These are phyloP conservation scores for Persicaria tinctoria DNA, from an alignment of 148 eudicot species.

Conservation along the genomic window DNA sequence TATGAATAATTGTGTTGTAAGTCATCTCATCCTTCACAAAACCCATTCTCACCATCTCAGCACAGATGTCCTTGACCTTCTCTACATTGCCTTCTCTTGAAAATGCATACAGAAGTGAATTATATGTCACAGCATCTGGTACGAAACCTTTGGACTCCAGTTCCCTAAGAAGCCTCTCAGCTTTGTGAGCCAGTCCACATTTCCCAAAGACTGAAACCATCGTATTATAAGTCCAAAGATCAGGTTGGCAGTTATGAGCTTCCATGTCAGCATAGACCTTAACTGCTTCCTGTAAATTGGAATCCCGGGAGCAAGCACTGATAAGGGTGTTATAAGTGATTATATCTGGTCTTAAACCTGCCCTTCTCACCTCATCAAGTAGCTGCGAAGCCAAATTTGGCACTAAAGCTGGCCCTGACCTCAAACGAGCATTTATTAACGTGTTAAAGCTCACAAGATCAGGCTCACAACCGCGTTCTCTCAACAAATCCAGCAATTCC, in stretches of 20 bases:
- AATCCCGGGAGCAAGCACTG: conserved; percentile 91
- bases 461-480: conserved; percentile 71
- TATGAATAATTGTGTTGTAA: conserved; percentile 86
- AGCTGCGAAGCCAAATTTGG: conserved; percentile 64
- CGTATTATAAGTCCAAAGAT: conserved; percentile 98
- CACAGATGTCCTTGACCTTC: conserved; percentile 60
- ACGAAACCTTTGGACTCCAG: conserved; percentile 68
- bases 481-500: conserved; percentile 73
- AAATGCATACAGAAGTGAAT: conserved; percentile 81
- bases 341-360: conserved; percentile 78
- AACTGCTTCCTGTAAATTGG: conserved; percentile 77
- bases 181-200: conserved; percentile 67
- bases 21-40: conserved; percentile 92
- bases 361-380: conserved; percentile 63
- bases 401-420: too few relatives aligned
- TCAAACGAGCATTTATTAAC: conserved; percentile 86
- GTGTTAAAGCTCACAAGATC: conserved; percentile 95
- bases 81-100: conserved; percentile 77
- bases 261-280: conserved; percentile 83
- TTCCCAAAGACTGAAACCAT: conserved; percentile 94
- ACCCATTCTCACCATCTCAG: conserved; percentile 76
- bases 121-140: conserved; percentile 95
- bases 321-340: conserved; percentile 96
- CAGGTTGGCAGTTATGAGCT: conserved; percentile 73
- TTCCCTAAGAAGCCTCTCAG: conserved; percentile 57